phyloP scores from a whole-genome alignment of 2,329 filamentous ascomycete genomes.

The Bipolaris bicolor region DNA sequence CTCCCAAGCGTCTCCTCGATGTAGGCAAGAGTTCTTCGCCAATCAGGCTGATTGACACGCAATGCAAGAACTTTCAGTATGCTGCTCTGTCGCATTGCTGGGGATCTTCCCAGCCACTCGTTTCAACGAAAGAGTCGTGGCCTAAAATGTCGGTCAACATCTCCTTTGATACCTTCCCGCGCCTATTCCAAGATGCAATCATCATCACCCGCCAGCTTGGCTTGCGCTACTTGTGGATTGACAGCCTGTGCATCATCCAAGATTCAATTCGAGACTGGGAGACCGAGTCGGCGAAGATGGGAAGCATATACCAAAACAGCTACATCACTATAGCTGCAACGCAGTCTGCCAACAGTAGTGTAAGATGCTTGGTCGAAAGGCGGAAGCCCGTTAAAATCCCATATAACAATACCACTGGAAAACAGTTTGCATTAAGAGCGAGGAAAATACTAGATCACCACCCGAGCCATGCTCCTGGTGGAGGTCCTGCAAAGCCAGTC shows the following conservation, averaged over 20 bases:
- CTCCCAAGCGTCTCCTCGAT: conserved; percentile 40
- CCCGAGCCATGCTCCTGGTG: conserved; percentile 25
- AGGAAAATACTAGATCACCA: conserved; percentile 39
- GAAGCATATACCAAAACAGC: conserved; percentile 42
- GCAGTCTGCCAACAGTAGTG: conserved; percentile 28
- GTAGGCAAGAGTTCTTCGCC: conserved; percentile 38
- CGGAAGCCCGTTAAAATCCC: conserved; percentile 33
- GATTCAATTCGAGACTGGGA: conserved; percentile 40
- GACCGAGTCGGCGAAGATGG: conserved; percentile 44
- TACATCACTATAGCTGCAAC: conserved; percentile 43
- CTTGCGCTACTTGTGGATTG: conserved; percentile 7
- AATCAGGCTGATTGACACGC: conserved; percentile 42
- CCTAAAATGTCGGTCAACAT: conserved; percentile 34
- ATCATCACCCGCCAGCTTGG: background rate
- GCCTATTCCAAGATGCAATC: conserved; percentile 17
- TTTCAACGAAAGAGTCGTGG: conserved; percentile 39
- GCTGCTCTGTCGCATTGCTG: conserved; percentile 42
- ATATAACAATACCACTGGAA: conserved; percentile 36
- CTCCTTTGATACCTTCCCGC: conserved; percentile 34
- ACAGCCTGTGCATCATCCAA: conserved; percentile 13
- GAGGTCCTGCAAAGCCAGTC: conserved; percentile 31
- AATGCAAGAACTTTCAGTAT: conserved; percentile 38
- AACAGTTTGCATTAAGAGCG: conserved; percentile 33
- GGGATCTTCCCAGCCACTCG: conserved; percentile 33
- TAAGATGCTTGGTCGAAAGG: conserved; percentile 33